Evolutionary conservation across 1,139 yeast genomes (phyloP), one percentile per base, ranked within the genome.

Genomic region (Suhomyces bokatorum): DNA sequence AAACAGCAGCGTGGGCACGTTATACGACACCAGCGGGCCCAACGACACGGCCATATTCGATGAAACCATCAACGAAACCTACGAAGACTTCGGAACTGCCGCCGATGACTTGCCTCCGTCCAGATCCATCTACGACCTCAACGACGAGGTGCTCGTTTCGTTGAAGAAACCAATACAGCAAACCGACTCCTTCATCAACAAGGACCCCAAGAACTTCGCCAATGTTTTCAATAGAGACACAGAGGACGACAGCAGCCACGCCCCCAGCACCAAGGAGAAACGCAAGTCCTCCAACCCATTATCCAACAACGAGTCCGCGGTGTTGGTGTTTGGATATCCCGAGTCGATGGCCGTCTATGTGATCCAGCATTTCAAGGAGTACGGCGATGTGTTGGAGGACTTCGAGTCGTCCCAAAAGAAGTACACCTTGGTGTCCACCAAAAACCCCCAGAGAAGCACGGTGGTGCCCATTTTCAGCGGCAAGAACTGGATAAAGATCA

Each of bases 261-360:
- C 32, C 1, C n/a, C 40, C 10, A 20, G 22, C 3, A 2, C 37
- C 12, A 40, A 44, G 32, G 46, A 37, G 44, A 48, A 31, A 39
- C 45, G 32, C 37, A 46, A 43, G 26, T 35, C 58, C 31, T 44
- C 51, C 14, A 62, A 61, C 46, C 63, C 69, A 10, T 51, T 64
- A 46, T 51, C 54, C 37, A 54, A 62, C 42, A 64, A 66, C 28
- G 87, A 81, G 48, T 72, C 81, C 38, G 88, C 96, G 0, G 87
- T 93, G 1, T 68, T 90, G 35, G 89, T 91, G 11, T 90, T 88
- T 66, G 98, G 98, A 1, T 91, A 88, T 62, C 90, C 96, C 0
- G 93, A 91, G 56, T 73, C 81, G 3, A 71, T 84, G 52, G 81
- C 95, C 4, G 75, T 77, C 37, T 77, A 78, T 34, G 81, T 93